These are phyloP conservation scores for Penicillium sp. DNA, from an alignment of 2,329 filamentous ascomycete species.

Conservation along the genomic window DNA sequence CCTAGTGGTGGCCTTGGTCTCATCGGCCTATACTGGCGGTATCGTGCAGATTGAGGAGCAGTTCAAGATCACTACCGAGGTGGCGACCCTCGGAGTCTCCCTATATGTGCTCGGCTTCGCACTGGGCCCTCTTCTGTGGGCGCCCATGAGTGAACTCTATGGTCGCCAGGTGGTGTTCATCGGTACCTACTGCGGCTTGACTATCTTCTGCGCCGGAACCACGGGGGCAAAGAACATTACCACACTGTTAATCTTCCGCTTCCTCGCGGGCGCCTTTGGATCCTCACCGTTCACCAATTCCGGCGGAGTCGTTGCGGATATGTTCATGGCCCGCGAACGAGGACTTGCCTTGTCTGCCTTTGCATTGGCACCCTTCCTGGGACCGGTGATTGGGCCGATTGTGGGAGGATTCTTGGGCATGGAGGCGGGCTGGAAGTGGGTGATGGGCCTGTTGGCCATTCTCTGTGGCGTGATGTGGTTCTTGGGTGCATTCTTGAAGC, in stretches of 20 bases:
- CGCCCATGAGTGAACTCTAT: conserved; percentile 44
- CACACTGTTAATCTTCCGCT: conserved; percentile 67
- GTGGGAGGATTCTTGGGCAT: conserved; percentile 69
- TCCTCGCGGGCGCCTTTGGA: conserved; percentile 67
- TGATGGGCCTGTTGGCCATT: conserved; percentile 64
- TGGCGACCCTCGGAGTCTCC: conserved; percentile 49
- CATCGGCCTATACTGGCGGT: conserved; percentile 49
- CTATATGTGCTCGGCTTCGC: conserved; percentile 54
- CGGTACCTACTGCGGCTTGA: conserved; percentile 48
- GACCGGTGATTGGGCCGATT: conserved; percentile 67
- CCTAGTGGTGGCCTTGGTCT: conserved; percentile 49
- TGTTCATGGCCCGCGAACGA: conserved; percentile 58
- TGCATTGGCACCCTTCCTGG: conserved; percentile 68
- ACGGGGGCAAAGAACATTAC: conserved; percentile 62
- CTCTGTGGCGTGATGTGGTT: conserved; percentile 65
- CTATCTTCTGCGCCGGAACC: conserved; percentile 64
- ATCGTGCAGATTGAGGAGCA: conserved; percentile 39
- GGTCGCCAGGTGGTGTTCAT: conserved; percentile 43
- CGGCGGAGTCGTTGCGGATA: conserved; percentile 65
- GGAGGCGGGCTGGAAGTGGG: conserved; percentile 70
- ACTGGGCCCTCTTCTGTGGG: conserved; percentile 52
- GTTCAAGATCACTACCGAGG: conserved; percentile 43
- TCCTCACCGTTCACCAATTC: conserved; percentile 65
- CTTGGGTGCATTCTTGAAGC: conserved; percentile 35
- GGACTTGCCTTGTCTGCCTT: conserved; percentile 66